Percentiles rank a stretch among this genome's conserved stretches.
These are phyloP conservation scores for Sphaerobolus stellatus DNA, from an alignment of 1,284 basidiomycete genomes.

Conservation along the genomic window DNA sequence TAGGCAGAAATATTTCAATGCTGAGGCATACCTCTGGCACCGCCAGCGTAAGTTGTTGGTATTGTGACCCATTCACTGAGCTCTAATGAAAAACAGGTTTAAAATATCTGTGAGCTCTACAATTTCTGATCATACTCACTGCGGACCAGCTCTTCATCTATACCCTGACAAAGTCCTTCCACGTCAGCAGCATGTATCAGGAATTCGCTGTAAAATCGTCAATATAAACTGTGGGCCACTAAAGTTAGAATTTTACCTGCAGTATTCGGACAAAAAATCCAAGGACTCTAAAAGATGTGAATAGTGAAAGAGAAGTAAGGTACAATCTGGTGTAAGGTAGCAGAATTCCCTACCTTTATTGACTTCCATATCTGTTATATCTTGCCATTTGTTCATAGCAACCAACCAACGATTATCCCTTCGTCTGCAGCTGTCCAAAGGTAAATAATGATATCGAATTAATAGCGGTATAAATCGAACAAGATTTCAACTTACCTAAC, in stretches of 20 bases:
- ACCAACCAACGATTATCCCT: constrained; percentile 84
- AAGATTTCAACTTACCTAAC: constrained; percentile 66
- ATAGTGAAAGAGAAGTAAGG: constrained; percentile 1
- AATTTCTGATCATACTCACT: constrained; percentile 42
- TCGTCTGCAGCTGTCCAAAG: constrained; percentile 71
- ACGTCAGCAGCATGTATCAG: constrained; percentile 97
- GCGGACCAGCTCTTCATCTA: constrained; percentile 86
- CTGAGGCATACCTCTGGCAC: constrained; percentile 74
- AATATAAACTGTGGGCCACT: neutral
- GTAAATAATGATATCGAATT: neutral
- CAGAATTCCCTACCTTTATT: constrained; percentile 70
- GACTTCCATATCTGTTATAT: constrained; percentile 93
- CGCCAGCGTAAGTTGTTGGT: constrained; percentile 96
- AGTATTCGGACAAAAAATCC: constrained; percentile 68
- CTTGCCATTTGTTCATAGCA: constrained; percentile 99
- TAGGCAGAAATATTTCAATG: constrained; percentile 8
- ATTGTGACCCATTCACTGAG: constrained; percentile 69
- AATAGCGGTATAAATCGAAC: neutral
- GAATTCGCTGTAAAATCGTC: constrained; percentile 69
- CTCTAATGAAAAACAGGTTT: neutral
- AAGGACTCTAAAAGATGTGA: constrained; percentile 55
- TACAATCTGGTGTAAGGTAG: too few species aligned
- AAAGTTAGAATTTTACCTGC: constrained; percentile 51
- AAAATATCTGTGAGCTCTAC: neutral
- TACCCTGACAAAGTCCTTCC: constrained; percentile 95